phyloP scores from a whole-genome alignment of 257 asterid genomes.

The Solanum chmielewskii region DNA sequence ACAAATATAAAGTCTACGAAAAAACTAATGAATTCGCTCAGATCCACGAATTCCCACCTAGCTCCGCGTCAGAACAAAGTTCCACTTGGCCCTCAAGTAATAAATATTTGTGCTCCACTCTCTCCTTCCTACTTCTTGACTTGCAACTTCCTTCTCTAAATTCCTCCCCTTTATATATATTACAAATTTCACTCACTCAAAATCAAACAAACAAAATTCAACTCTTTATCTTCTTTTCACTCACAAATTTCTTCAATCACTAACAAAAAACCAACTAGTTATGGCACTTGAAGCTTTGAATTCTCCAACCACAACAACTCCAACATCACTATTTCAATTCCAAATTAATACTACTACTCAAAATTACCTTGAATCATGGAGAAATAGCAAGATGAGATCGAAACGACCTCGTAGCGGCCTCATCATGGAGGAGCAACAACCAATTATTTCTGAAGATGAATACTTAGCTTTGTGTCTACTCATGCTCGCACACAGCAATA shows the following conservation, averaged over 20 bases:
- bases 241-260: not conserved
- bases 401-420: slow-evolving; percentile 19
- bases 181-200: not conserved
- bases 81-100: not conserved
- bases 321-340: slow-evolving; percentile 11
- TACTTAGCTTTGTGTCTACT: slow-evolving; percentile 53
- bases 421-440: not conserved
- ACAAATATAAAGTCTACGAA: too few species aligned
- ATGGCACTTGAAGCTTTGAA: slow-evolving; percentile 53
- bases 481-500: slow-evolving; percentile 41
- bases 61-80: not conserved
- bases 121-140: slow-evolving; percentile 32
- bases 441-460: slow-evolving; percentile 30
- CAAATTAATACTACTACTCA: slow-evolving; percentile 1
- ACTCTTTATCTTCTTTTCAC: not conserved
- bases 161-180: slow-evolving; percentile 8
- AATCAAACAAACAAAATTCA: not conserved
- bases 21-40: too few species aligned
- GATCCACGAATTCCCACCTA: too few species aligned
- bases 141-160: slow-evolving; percentile 47
- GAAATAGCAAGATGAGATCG: slow-evolving; percentile 29
- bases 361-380: slow-evolving; percentile 18
- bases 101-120: not conserved
- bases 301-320: slow-evolving; percentile 23
- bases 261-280: not conserved